Percentiles rank a stretch among this genome's conserved stretches.
Evolutionary conservation across 2,329 filamentous ascomycete genomes (phyloP).

Genomic region (Stagonosporopsis cucurbitacearum): DNA sequence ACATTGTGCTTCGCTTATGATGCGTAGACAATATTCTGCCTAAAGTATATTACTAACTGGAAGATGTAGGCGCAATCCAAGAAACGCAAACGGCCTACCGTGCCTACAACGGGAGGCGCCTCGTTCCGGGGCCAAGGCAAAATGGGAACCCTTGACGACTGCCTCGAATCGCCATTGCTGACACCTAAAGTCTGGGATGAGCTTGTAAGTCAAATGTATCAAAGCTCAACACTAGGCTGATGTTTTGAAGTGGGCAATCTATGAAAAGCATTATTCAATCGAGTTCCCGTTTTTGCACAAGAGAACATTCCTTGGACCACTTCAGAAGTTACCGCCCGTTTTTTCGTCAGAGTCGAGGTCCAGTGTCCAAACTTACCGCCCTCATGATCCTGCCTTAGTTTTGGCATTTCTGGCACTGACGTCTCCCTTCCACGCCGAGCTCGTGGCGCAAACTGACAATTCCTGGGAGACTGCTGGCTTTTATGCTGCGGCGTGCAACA

Average conservation of each 20-base stretch:
- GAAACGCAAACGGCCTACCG: slow-evolving; percentile 49
- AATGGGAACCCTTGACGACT: slow-evolving; percentile 58
- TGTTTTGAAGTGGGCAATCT: slow-evolving; percentile 64
- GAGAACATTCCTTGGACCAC: slow-evolving; percentile 61
- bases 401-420: slow-evolving; percentile 73
- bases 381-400: slow-evolving; percentile 62
- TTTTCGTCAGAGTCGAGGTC: slow-evolving; percentile 30
- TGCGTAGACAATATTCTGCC: not conserved
- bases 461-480: slow-evolving; percentile 60
- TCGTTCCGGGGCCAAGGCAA: slow-evolving; percentile 55
- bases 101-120: slow-evolving; percentile 41
- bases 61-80: slow-evolving; percentile 22
- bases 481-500: slow-evolving; percentile 66
- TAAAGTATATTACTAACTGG: not conserved
- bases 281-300: slow-evolving; percentile 76
- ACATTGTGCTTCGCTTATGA: not conserved
- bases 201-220: slow-evolving; percentile 50
- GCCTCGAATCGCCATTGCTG: slow-evolving; percentile 66
- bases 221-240: slow-evolving; percentile 6
- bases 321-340: slow-evolving; percentile 41
- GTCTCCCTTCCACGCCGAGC: slow-evolving; percentile 68
- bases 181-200: slow-evolving; percentile 72
- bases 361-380: slow-evolving; percentile 37
- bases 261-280: slow-evolving; percentile 73
- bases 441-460: slow-evolving; percentile 36